A percentile compares a stretch with the other conserved stretches of the same genome.
These are phyloP conservation scores for Pythium biforme DNA, from an alignment of 352 stramenopile species.

Conservation along the genomic window DNA sequence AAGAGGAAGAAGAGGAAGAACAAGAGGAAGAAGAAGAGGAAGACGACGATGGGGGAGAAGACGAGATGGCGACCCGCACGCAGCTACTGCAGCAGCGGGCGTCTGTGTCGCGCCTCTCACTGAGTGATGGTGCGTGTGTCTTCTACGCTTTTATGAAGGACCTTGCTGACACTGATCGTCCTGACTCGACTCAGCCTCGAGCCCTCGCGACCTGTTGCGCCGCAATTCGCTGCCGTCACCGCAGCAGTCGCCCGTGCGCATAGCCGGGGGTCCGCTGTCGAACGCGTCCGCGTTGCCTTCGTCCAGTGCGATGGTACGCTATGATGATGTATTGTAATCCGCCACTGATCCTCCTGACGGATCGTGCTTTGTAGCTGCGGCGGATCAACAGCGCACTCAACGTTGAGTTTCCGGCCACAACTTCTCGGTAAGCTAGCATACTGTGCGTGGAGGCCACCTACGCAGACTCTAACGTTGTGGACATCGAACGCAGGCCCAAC, in stretches of 20 bases:
- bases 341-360: neutral
- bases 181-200: neutral
- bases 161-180: neutral
- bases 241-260: constrained; percentile 17
- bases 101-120: constrained; percentile 17
- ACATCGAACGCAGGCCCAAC: neutral
- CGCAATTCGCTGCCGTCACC: constrained; percentile 44
- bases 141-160: neutral
- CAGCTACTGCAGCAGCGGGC: constrained; percentile 15
- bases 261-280: constrained; percentile 4
- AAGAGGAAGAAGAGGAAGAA: constrained; percentile 54
- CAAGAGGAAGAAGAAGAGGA: constrained; percentile 38
- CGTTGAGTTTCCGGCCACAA: constrained; percentile 29
- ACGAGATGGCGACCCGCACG: constrained; percentile 17
- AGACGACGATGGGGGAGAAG: constrained; percentile 31
- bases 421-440: constrained; percentile 1
- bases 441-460: too few relatives aligned
- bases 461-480: neutral
- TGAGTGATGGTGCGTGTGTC: constrained; percentile 24
- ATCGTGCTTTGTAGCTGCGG: constrained; percentile 38
- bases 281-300: constrained; percentile 33
- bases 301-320: constrained; percentile 57
- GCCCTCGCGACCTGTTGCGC: constrained; percentile 43
- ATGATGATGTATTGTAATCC: neutral
- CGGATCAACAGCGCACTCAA: constrained; percentile 59